phyloP scores from a whole-genome alignment of 768 basidiomycete species.

The Lactarius quietus region DNA sequence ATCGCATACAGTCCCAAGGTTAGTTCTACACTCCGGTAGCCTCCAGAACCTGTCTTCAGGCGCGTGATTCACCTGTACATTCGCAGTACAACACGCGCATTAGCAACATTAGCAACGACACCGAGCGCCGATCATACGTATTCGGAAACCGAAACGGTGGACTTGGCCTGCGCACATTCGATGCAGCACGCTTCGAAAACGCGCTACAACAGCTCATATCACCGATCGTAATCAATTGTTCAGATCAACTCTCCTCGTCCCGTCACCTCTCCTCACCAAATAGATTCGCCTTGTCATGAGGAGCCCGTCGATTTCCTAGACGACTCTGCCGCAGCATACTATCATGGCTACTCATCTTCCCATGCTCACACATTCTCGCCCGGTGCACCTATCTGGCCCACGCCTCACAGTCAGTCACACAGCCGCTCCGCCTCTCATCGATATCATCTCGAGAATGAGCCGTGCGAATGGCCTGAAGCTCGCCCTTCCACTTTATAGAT shows the following conservation, averaged over 20 bases:
- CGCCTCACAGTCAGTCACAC: constrained; percentile 75
- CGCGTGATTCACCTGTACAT: constrained; percentile 11
- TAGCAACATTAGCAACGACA: constrained; percentile 6
- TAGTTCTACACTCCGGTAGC: constrained; percentile 25
- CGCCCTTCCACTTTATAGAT: too few species aligned
- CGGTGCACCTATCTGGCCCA: constrained; percentile 74
- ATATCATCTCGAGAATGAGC: constrained; percentile 51
- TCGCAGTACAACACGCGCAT: too few species aligned
- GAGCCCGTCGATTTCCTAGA: constrained; percentile 58
- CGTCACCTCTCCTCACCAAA: constrained; percentile 30
- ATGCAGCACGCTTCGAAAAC: constrained; percentile 17
- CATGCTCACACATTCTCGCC: too few species aligned
- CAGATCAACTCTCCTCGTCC: constrained; percentile 4
- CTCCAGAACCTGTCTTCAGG: constrained; percentile 6
- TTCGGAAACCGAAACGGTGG: constrained; percentile 25
- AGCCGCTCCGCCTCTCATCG: constrained; percentile 64
- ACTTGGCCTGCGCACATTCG: constrained; percentile 24
- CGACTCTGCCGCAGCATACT: constrained; percentile 55
- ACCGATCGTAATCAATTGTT: constrained; percentile 2
- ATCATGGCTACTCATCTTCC: constrained; percentile 57
- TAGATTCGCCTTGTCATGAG: constrained; percentile 40
- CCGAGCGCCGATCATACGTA: background rate
- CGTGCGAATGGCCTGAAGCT: constrained; percentile 34
- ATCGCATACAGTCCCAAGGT: constrained; percentile 23
- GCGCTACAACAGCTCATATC: constrained; percentile 23